Conservation (phyloP, 305 asterid genomes). For the Solanum hybrid region DNA sequence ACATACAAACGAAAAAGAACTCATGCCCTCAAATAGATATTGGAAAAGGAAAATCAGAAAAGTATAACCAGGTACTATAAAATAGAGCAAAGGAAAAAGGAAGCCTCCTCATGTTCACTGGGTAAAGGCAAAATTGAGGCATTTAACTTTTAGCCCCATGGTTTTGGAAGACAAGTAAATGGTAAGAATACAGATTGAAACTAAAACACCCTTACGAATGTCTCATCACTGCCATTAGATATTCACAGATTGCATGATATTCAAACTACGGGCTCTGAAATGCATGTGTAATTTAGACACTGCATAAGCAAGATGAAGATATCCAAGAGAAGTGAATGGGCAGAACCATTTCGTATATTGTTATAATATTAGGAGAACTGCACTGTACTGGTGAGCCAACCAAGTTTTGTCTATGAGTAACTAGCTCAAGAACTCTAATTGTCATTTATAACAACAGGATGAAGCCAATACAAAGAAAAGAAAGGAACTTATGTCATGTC, state of each 20-base stretch:
- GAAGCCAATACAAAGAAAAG: background rate
- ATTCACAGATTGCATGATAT: background rate
- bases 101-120: background rate
- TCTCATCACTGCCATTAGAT: background rate
- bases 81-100: background rate
- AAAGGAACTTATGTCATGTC: constrained; percentile 1
- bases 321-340: background rate
- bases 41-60: background rate
- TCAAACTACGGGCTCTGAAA: background rate
- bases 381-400: background rate
- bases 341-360: background rate
- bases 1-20: background rate
- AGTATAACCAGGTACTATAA: background rate
- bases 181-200: background rate
- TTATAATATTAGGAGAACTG: background rate
- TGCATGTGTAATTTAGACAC: background rate
- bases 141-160: background rate
- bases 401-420: background rate
- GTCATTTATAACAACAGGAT: background rate
- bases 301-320: background rate
- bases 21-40: background rate
- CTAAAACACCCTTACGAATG: background rate
- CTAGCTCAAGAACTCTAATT: background rate
- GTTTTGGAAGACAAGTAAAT: background rate
- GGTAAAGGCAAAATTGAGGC: background rate